Evolutionary conservation across 2,329 filamentous ascomycete genomes (phyloP).

Genomic region (Penicillium sp.): DNA sequence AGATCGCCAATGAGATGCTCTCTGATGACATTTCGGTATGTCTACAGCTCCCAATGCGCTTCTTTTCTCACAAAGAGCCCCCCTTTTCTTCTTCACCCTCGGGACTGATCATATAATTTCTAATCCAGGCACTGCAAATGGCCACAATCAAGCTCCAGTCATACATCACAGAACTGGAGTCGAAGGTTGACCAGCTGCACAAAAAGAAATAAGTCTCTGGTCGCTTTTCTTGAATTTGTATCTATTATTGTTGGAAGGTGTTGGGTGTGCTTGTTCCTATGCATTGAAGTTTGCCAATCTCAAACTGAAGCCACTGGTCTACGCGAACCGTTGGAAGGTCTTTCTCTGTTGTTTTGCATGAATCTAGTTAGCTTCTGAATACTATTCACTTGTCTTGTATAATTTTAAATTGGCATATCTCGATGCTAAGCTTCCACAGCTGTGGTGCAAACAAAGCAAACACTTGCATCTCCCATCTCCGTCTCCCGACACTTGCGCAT

Average conservation of each 20-base stretch:
- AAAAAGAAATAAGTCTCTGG: constrained; percentile 61
- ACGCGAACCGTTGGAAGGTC: neutral
- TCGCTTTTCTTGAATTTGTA: constrained; percentile 1
- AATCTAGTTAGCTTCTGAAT: neutral
- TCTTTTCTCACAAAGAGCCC: neutral
- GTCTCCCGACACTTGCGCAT: constrained; percentile 2
- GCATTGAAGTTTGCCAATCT: constrained; percentile 4
- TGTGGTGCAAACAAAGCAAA: constrained; percentile 23
- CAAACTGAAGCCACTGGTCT: neutral
- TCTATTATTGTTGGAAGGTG: constrained; percentile 11
- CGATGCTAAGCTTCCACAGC: neutral
- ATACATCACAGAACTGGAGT: constrained; percentile 80
- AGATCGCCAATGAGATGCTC: constrained; percentile 86
- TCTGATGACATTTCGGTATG: constrained; percentile 95
- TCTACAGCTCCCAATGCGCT: constrained; percentile 28
- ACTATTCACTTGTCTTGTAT: neutral
- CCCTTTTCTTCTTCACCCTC: constrained; percentile 2
- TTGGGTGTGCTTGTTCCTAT: constrained; percentile 4
- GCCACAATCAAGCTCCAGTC: constrained; percentile 83
- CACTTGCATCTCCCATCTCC: constrained; percentile 11
- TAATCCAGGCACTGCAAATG: constrained; percentile 73
- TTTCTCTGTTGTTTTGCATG: neutral
- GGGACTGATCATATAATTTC: neutral
- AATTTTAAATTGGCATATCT: neutral
- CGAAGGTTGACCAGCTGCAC: constrained; percentile 69